Percentiles rank a stretch among this genome's conserved stretches.
phyloP scores from a whole-genome alignment of 2,329 filamentous ascomycete species.

The Coniochaeta sp. region DNA sequence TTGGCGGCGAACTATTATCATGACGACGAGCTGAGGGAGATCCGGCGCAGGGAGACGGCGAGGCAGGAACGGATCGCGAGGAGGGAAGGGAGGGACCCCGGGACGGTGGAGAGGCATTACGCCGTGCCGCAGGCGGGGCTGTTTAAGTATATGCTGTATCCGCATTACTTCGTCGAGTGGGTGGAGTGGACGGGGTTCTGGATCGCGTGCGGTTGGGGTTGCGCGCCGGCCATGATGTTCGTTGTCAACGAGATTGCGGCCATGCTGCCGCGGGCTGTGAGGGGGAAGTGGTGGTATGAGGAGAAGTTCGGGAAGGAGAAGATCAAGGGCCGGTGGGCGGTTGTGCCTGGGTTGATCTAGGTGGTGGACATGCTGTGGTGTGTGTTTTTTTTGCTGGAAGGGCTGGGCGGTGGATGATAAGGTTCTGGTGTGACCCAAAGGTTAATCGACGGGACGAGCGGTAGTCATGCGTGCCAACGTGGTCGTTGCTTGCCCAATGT shows the following conservation, averaged over 20 bases:
- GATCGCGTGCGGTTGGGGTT: slow-evolving; percentile 61
- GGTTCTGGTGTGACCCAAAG: no score
- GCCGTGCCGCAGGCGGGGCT: slow-evolving; percentile 77
- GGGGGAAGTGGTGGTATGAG: slow-evolving; percentile 79
- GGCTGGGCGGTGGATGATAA: no score
- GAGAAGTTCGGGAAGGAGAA: slow-evolving; percentile 81
- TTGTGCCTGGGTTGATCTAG: slow-evolving; percentile 49
- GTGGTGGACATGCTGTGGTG: not conserved
- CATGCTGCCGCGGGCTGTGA: slow-evolving; percentile 82
- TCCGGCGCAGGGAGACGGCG: slow-evolving; percentile 62
- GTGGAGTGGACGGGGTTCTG: slow-evolving; percentile 90
- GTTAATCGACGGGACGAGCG: no score
- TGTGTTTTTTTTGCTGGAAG: not conserved
- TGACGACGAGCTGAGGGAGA: slow-evolving; percentile 83
- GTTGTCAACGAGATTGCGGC: slow-evolving; percentile 79
- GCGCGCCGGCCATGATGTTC: slow-evolving; percentile 72
- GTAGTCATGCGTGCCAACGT: no score
- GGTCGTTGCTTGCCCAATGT: no score
- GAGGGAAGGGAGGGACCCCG: slow-evolving; percentile 21
- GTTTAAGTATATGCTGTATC: slow-evolving; percentile 77
- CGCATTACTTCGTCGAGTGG: slow-evolving; percentile 97
- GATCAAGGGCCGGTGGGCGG: slow-evolving; percentile 66
- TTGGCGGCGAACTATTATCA: slow-evolving; percentile 79
- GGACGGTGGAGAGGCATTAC: slow-evolving; percentile 69
- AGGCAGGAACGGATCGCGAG: slow-evolving; percentile 42